Conservation (phyloP, 75 land plant species). For the Pseudotsuga menziesii region DNA sequence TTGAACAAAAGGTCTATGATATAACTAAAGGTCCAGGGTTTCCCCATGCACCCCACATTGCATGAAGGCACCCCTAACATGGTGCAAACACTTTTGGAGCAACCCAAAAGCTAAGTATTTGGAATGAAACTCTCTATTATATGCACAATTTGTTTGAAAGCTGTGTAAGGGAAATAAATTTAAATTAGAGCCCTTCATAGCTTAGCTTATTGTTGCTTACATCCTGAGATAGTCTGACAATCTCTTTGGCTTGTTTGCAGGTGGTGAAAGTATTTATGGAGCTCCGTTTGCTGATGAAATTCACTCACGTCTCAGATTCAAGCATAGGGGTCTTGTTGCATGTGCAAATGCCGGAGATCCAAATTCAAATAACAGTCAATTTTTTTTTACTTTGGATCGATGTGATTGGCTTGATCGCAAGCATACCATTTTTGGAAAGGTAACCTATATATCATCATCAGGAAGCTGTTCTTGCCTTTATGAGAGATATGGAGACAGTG, state of each 20-base stretch:
- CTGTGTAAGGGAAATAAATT: neutral
- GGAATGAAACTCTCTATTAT: neutral
- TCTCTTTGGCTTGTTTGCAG: conserved; percentile 28
- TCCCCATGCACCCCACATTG: no score
- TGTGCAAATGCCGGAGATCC: conserved; percentile 92
- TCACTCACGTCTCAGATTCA: conserved; percentile 86
- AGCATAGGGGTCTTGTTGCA: conserved; percentile 89
- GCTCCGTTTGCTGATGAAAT: conserved; percentile 78
- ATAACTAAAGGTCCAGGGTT: no score
- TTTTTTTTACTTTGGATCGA: conserved; percentile 85
- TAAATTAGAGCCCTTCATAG: neutral
- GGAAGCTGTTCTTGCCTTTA: neutral
- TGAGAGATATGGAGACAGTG: neutral
- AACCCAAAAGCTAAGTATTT: neutral
- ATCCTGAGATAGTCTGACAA: neutral
- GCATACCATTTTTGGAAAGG: conserved; percentile 98
- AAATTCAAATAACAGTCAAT: conserved; percentile 89
- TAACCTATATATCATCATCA: conserved; percentile 12
- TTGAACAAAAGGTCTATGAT: no score
- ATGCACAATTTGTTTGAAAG: neutral
- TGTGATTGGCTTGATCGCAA: conserved; percentile 95
- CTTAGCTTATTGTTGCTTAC: neutral
- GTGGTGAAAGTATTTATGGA: conserved; percentile 97
- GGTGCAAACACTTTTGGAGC: no score
- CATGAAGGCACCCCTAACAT: no score